phyloP scores from a whole-genome alignment of 495 filamentous ascomycete genomes.

The Xylaria castorea region DNA sequence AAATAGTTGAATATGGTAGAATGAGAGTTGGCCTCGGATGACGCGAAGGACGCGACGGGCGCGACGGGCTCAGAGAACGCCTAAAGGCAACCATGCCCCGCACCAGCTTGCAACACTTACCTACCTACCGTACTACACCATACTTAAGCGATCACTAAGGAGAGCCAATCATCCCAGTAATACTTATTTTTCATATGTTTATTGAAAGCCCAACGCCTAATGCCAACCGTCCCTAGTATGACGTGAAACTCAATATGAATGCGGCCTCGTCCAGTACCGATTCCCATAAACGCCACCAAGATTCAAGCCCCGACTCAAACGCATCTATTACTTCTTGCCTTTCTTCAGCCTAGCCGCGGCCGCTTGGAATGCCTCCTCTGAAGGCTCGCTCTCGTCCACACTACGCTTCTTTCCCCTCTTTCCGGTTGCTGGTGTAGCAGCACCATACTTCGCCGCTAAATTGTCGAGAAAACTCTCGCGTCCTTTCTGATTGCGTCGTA shows the following conservation, averaged over 20 bases:
- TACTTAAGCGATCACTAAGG: not conserved
- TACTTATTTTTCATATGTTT: not conserved
- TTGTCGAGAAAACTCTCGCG: slow-evolving; percentile 65
- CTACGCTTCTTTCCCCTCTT: slow-evolving; percentile 59
- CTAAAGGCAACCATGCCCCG: not conserved
- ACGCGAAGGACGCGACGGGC: slow-evolving; percentile 32
- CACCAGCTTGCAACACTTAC: slow-evolving; percentile 1
- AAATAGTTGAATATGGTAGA: slow-evolving; percentile 27
- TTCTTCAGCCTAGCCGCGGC: slow-evolving; percentile 54
- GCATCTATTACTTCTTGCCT: slow-evolving; percentile 40
- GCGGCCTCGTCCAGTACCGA: not conserved
- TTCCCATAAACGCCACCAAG: slow-evolving; percentile 14
- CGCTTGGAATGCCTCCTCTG: slow-evolving; percentile 72
- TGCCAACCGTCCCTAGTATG: not conserved
- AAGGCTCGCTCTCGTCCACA: slow-evolving; percentile 58
- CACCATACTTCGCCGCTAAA: slow-evolving; percentile 77
- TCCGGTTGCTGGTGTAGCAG: slow-evolving; percentile 42
- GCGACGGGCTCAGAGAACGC: slow-evolving; percentile 15
- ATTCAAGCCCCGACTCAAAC: slow-evolving; percentile 1
- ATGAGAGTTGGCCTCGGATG: not conserved
- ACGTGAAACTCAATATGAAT: not conserved
- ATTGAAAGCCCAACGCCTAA: slow-evolving; percentile 13
- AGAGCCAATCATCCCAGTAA: not conserved
- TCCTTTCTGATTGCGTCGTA: slow-evolving; percentile 46
- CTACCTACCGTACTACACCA: not conserved